Percentiles rank a stretch among this genome's conserved stretches.
These are phyloP conservation scores for Mycena rebaudengoi DNA, from an alignment of 768 basidiomycete genomes.

Conservation along the genomic window DNA sequence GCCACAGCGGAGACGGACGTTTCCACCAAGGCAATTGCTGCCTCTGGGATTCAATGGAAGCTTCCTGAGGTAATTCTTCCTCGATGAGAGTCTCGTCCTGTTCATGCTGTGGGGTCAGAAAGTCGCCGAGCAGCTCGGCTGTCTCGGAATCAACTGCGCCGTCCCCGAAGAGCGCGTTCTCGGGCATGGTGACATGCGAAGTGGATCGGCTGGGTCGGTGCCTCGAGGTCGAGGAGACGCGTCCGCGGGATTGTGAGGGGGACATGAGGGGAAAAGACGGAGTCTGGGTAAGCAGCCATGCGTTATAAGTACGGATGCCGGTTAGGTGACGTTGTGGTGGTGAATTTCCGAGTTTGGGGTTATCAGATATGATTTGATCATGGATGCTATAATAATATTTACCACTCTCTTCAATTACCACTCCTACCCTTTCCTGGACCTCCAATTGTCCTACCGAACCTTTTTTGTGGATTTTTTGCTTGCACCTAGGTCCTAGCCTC, in stretches of 20 bases:
- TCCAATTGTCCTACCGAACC: too few species aligned
- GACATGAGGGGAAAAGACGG: conserved; percentile 12
- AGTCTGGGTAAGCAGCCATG: background rate
- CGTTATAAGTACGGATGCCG: background rate
- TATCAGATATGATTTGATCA: too few species aligned
- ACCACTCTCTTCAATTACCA: too few species aligned
- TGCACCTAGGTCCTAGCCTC: too few species aligned
- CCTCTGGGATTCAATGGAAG: conserved; percentile 24
- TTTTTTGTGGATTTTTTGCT: too few species aligned
- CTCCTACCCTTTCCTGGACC: too few species aligned
- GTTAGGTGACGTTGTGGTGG: too few species aligned
- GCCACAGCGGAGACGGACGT: conserved; percentile 77
- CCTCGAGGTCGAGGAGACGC: conserved; percentile 18
- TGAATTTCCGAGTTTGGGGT: too few species aligned
- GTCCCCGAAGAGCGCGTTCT: conserved; percentile 54
- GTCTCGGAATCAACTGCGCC: conserved; percentile 55
- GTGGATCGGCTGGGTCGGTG: conserved; percentile 22
- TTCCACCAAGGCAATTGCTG: conserved; percentile 74
- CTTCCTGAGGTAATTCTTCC: conserved; percentile 29
- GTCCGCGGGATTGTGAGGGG: conserved; percentile 23
- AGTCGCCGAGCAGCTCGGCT: conserved; percentile 55
- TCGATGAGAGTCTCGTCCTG: conserved; percentile 46
- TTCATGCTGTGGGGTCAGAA: conserved; percentile 50
- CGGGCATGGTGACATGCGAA: too few species aligned
- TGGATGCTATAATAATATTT: too few species aligned